A percentile compares a stretch with the other conserved stretches of the same genome.
phyloP scores from a whole-genome alignment of 2,329 filamentous ascomycete genomes.

The Ambrosiella xylebori region DNA sequence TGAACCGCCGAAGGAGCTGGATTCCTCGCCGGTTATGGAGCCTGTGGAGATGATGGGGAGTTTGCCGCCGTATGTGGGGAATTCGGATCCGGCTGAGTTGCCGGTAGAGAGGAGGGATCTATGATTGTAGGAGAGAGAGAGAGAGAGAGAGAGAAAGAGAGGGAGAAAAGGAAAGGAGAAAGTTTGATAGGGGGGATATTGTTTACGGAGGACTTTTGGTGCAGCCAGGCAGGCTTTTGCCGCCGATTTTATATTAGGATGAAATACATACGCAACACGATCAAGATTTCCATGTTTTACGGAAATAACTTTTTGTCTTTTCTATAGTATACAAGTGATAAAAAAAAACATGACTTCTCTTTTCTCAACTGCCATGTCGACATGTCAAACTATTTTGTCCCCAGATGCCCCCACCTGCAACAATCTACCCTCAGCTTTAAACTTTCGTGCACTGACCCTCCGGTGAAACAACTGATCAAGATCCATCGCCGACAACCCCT shows the following conservation, averaged over 20 bases:
- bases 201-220: not conserved
- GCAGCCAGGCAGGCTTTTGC: not conserved
- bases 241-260: not conserved
- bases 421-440: not conserved
- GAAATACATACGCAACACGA: constrained; percentile 3
- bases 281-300: constrained; percentile 19
- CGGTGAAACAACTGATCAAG: constrained; percentile 22
- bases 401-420: too few species aligned
- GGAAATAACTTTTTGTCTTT: not conserved
- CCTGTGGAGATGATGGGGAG: constrained; percentile 13
- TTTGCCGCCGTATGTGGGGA: constrained; percentile 8
- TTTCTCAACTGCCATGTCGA: not conserved
- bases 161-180: not conserved
- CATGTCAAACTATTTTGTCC: not conserved
- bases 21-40: constrained; percentile 11
- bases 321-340: not conserved
- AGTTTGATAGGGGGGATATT: not conserved
- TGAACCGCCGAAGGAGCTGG: constrained; percentile 10
- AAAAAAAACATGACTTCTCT: not conserved
- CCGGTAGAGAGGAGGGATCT: constrained; percentile 8
- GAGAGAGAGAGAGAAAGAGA: not conserved
- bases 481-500: constrained; percentile 20
- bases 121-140: not conserved
- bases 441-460: constrained; percentile 16
- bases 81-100: constrained; percentile 6